Evolutionary conservation across 768 basidiomycete genomes (phyloP), one percentile per base, ranked within the genome.

Genomic region (Lactarius tabidus): DNA sequence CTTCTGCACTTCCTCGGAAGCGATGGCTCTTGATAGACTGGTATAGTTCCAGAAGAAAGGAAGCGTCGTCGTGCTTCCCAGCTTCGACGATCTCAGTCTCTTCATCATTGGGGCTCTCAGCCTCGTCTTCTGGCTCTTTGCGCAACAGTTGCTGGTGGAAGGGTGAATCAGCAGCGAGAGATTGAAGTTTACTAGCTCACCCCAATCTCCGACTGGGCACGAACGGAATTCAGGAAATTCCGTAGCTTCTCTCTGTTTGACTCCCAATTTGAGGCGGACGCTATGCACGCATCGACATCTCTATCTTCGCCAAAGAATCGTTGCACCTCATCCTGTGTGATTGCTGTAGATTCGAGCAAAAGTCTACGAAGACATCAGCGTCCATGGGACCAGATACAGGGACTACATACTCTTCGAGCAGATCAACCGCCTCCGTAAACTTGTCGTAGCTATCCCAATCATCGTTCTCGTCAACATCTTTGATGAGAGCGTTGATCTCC

Each of bases 401-500:
- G 17, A 8, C 17, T 1, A 23, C 65, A 33, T 36, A 66, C 65
- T 66, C 65, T 38, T 66, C 65, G 23, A 66, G 33, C 17, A 62
- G 18, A 59, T 66, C 65, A 31, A 57, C 36, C 14, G 65, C 65
- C 20, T 66, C 65, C 10, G 65, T 66, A n/a, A 53, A 66, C 14
- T 62, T 62, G 41, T 66, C 65, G 57, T 66, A 66, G 35, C 65
- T 62, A 31, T 66, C 65, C 65, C 65, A 66, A 45, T 66, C 65
- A 8, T 66, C 65, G 20, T 66, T 56, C 23, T 62, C 61, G 35
- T 66, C 65, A 4, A 66, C 65, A 41, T 48, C 62, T 59, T 15
- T 51, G 29, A 66, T 66, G 29, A 66, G 41, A 15, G 51, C 57
- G n/a, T 66, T 66, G 54, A 66, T 66, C 17, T 18, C 38, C 43